These are phyloP conservation scores for Theileria annulata DNA, from an alignment of 169 alveolate genomes.

Conservation along the genomic window DNA sequence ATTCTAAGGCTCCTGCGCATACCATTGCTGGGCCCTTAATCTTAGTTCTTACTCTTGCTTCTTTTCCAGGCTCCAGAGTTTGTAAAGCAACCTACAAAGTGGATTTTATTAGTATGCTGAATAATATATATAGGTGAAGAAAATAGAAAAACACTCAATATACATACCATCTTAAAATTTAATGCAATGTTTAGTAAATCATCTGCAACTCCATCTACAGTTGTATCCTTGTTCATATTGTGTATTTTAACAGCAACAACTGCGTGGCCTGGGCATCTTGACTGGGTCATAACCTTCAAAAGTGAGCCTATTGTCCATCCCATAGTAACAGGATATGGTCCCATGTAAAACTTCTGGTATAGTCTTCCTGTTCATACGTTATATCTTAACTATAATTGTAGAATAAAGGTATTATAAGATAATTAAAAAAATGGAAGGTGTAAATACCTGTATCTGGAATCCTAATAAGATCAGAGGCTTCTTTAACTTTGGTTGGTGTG, in stretches of 20 bases:
- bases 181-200: conserved; percentile 80
- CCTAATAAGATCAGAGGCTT: conserved; percentile 29
- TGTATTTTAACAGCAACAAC: conserved; percentile 79
- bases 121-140: no score
- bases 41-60: conserved; percentile 70
- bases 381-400: neutral
- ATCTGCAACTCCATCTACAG: conserved; percentile 70
- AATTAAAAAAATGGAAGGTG: no score
- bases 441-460: conserved; percentile 38
- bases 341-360: conserved; percentile 81
- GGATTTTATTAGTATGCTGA: conserved; percentile 8
- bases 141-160: no score
- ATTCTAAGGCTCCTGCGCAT: conserved; percentile 77
- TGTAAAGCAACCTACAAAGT: conserved; percentile 61
- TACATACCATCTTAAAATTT: conserved; percentile 74
- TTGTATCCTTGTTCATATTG: conserved; percentile 73
- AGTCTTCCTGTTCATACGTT: conserved; percentile 67
- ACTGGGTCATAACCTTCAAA: conserved; percentile 72
- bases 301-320: conserved; percentile 85
- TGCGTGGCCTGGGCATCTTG: conserved; percentile 82
- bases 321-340: conserved; percentile 80
- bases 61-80: conserved; percentile 61
- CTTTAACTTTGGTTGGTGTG: conserved; percentile 59
- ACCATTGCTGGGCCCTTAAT: conserved; percentile 77
- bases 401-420: no score